Base-by-base conservation (phyloP, 2,329 filamentous ascomycete genomes). In the Pleurostoma richardsiae region DNA sequence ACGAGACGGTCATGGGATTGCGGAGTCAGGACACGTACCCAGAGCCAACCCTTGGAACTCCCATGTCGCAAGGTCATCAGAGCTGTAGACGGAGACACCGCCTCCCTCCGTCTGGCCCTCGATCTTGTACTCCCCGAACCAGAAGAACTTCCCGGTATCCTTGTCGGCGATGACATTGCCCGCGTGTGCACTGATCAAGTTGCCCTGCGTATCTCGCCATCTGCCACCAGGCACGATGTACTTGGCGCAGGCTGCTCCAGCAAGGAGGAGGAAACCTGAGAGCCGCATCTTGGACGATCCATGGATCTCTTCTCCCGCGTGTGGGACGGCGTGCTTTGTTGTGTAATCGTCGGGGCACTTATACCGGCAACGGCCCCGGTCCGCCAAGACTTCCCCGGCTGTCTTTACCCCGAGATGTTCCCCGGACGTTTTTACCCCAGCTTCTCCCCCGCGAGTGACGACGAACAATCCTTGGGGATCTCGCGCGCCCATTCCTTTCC, bases 121-220 rank as follows among this genome's bases (percentile, higher is more conserved):
- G 8, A 71, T 63, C 62, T 84, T 84, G 63, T 81, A 77, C 56
- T 84, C 80, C 33, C 80, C 80, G 47, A 83, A 83, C 70, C 73
- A 75, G 62, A 74, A 83, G 58, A 80, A 84, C 49, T 70, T 77
- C 11, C 74, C 74, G 0, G 70, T 71, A 4, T 71, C 68, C 38
- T 74, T 60, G 39, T 83, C 77, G 0, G 76, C 58, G 0, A 72
- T 72, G 5, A 84, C 66, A 10, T 73, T 74, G 1, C 80, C 80
- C 2, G 80, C 81, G 56, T 85, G 80, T 1, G 80, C 80, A 44
- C 81, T 83, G 45, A 83, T 73, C 10, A 82, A 58, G n/a, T 76
- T 72, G 1, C 79, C 79, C 3, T 80, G 70, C 0, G 77, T 84
- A 52, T 83, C 80, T 19, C 64, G 69, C 81, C 81, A 85, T 58